Evolutionary conservation across 495 filamentous ascomycete species (phyloP), one percentile per base, ranked within the genome.

Genomic region (Monascus purpureus): DNA sequence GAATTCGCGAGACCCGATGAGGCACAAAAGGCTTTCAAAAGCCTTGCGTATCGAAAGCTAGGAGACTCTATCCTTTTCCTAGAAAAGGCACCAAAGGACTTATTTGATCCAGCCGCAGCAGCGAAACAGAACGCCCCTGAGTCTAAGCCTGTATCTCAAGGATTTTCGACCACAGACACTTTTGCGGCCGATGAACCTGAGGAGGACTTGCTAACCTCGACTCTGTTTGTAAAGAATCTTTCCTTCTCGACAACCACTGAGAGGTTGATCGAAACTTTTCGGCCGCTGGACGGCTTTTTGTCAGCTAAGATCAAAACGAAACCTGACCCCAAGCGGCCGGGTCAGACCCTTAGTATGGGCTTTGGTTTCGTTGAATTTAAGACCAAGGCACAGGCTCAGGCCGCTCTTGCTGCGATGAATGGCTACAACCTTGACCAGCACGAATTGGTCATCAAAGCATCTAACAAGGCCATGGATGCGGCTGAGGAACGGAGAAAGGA

Each of bases 321-420:
- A 52, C 67, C 74, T 2, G 81, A 93, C 43, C 72, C 83, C 4
- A 93, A 92, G 60, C 75, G 75, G 33, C 77, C 82, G 1, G 84
- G 76, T 4, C 77, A 87, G 52, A 63, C 74, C 2, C 72, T 96
- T 27, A 92, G 82, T 43, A 95, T 95, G 88, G 90, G 90, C 6
- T 95, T 93, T 49, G 90, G 86, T 25, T 99, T 99, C 43, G 72
- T 80, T 31, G 86, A 93, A 36, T 99, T 99, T 55, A 67, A 65
- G 23, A 75, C 72, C 33, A 81, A 80, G 37, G 67, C 58, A 11
- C 72, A 85, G 28, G 88, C 88, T 7, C 69, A 82, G 36, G 75
- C 80, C 12, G 90, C 87, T 24, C 62, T 79, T 29, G 67, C 67
- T 39, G 73, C 75, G 16, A 93, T 99, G 86, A 75, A 95, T 49